Conservation (phyloP, 2,329 filamentous ascomycete genomes). For the Aaosphaeria pasadenensis region DNA sequence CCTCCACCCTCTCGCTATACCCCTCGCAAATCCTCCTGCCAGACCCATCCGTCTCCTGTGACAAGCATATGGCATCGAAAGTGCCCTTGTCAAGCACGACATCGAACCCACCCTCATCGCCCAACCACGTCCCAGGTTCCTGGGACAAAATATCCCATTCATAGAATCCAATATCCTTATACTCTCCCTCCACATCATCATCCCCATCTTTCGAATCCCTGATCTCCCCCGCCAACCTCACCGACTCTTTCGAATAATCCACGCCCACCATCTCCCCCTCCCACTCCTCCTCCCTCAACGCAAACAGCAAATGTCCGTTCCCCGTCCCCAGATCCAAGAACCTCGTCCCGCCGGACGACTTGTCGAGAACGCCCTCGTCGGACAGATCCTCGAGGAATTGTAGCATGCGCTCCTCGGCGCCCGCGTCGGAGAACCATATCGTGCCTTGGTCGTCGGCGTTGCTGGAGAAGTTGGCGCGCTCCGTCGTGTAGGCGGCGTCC, state of each 20-base stretch:
- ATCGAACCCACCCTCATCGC: constrained; percentile 63
- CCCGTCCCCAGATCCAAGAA: constrained; percentile 91
- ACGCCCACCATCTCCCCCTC: constrained; percentile 73
- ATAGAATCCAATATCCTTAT: constrained; percentile 47
- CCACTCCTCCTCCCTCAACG: constrained; percentile 69
- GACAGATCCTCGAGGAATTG: constrained; percentile 57
- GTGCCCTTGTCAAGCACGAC: constrained; percentile 97
- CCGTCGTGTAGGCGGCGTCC: constrained; percentile 66
- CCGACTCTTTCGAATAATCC: constrained; percentile 77
- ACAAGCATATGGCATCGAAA: constrained; percentile 90
- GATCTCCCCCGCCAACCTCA: constrained; percentile 70
- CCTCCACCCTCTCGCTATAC: constrained; percentile 68
- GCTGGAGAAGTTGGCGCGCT: constrained; percentile 67
- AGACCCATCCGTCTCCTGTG: constrained; percentile 49
- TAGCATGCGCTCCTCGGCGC: constrained; percentile 79
- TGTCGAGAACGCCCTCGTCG: constrained; percentile 42
- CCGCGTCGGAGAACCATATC: constrained; percentile 93
- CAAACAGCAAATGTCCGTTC: constrained; percentile 87
- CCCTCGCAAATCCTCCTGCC: constrained; percentile 67
- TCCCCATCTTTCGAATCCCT: constrained; percentile 28
- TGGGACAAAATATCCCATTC: constrained; percentile 51
- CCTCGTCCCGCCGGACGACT: constrained; percentile 36
- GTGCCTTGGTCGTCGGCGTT: constrained; percentile 80
- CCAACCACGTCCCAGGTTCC: constrained; percentile 54
- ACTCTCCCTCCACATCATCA: background rate